A percentile compares a stretch with the other conserved stretches of the same genome.
phyloP scores from a whole-genome alignment of 176 grass and related monocot species.

The Paspalum notatum region DNA sequence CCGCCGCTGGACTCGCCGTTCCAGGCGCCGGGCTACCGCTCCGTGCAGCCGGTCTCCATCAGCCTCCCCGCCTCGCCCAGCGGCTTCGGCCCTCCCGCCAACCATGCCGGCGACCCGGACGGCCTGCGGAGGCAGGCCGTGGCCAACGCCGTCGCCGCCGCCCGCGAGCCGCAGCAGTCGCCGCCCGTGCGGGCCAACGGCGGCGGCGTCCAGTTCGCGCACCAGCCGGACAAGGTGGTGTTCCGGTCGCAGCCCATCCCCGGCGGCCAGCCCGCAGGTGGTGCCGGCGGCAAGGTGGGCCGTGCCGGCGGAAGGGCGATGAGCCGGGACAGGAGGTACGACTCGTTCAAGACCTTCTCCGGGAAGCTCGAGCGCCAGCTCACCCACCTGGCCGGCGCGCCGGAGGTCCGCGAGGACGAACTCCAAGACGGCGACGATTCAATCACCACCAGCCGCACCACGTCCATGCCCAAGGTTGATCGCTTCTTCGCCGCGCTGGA shows the following conservation, averaged over 20 bases:
- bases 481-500: conserved; percentile 88
- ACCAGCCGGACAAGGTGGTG: conserved; percentile 44
- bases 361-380: conserved; percentile 82
- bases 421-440: neutral
- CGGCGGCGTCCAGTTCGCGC: conserved; percentile 23
- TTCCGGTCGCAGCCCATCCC: conserved; percentile 81
- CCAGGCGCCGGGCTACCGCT: conserved; percentile 31
- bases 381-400: conserved; percentile 53
- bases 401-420: conserved; percentile 26
- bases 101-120: neutral
- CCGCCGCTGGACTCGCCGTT: conserved; percentile 49
- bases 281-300: neutral
- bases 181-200: neutral
- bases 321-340: conserved; percentile 59
- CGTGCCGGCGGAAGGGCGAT: conserved; percentile 6
- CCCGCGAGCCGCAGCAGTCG: neutral
- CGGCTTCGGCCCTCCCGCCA: conserved; percentile 19
- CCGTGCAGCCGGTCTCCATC: conserved; percentile 57
- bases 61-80: conserved; percentile 79
- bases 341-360: conserved; percentile 89
- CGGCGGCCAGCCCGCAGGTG: neutral
- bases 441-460: neutral
- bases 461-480: conserved; percentile 59
- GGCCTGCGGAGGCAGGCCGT: conserved; percentile 23
- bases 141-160: neutral